Evolutionary conservation across 2,329 filamentous ascomycete genomes (phyloP), one percentile per base, ranked within the genome.

Genomic region (Curvularia spicifera): DNA sequence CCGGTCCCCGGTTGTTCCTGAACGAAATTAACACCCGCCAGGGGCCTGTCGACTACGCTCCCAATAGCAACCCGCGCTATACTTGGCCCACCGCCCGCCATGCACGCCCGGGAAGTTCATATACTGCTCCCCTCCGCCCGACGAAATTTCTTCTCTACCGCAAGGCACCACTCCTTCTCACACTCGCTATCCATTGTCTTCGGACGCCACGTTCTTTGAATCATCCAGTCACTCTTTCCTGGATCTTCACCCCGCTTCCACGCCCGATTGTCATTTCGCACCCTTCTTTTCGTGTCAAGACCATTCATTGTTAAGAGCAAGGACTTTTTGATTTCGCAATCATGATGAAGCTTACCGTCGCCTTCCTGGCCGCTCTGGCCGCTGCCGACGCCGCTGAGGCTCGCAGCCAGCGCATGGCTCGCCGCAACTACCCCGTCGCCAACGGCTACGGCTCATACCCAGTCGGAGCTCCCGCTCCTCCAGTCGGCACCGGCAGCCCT

Each of bases 141-240:
- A 50, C 52, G 15, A 24, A 55, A 64, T 71, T 59, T 61, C 31
- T 59, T 64, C 71, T 60, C 61, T 67, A 74, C 70, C 67, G 71
- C 72, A 75, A 75, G 71, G 70, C 70, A 70, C 63, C 61, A 71
- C 71, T 70, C 60, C 69, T 75, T 67, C 60, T 47, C 59, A 75
- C 73, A 70, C 64, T 75, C 74, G 68, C 71, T 76, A 70, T 67
- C 45, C 51, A 45, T 60, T 70, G 65, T 72, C 63, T 64, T 71
- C 69, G 71, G 71, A 73, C 69, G 47, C 59, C 66, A 63, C 74
- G 64, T 65, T 77, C 73, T 71, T 75, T 70, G 57, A 69, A 65
- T 65, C 59, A 63, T 68, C 68, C 69, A 75, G 72, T 75, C 74
- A 75, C 69, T 77, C 74, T 61, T 76, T 77, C 70, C 71, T 70